Evolutionary conservation across 768 basidiomycete species (phyloP).

Genomic region (Pisolithus orientalis): DNA sequence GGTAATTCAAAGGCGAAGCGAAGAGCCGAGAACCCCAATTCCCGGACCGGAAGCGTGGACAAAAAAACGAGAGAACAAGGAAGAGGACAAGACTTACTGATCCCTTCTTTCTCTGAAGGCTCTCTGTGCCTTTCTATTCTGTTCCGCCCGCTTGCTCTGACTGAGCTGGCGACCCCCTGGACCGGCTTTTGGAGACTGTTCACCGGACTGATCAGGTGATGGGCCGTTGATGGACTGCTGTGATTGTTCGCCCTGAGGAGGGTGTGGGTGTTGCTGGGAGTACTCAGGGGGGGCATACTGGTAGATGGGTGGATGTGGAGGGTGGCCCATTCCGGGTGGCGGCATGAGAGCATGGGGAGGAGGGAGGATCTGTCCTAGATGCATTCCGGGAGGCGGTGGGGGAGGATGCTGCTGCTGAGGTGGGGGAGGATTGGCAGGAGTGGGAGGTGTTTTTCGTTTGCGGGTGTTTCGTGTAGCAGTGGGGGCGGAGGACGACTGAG

Average conservation of each 20-base stretch:
- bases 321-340: constrained; percentile 23
- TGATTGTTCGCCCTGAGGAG: constrained; percentile 15
- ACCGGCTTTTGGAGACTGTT: neutral
- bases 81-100: constrained; percentile 46
- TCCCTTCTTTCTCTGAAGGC: constrained; percentile 89
- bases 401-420: constrained; percentile 29
- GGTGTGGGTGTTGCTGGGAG: constrained; percentile 22
- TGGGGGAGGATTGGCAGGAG: constrained; percentile 21
- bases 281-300: constrained; percentile 31
- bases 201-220: constrained; percentile 1
- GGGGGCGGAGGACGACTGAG: constrained; percentile 1
- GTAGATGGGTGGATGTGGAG: constrained; percentile 23
- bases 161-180: constrained; percentile 53
- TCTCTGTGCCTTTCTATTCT: constrained; percentile 91
- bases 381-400: constrained; percentile 27
- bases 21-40: neutral
- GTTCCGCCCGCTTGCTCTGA: constrained; percentile 84
- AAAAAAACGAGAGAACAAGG: neutral
- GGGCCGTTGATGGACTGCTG: constrained; percentile 25
- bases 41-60: neutral
- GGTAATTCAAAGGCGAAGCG: constrained; percentile 8
- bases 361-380: constrained; percentile 49
- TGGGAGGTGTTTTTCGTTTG: constrained; percentile 67
- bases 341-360: constrained; percentile 50
- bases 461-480: constrained; percentile 31